Base-by-base conservation (phyloP, 2,329 filamentous ascomycete genomes). In the Arthroderma uncinatum region DNA sequence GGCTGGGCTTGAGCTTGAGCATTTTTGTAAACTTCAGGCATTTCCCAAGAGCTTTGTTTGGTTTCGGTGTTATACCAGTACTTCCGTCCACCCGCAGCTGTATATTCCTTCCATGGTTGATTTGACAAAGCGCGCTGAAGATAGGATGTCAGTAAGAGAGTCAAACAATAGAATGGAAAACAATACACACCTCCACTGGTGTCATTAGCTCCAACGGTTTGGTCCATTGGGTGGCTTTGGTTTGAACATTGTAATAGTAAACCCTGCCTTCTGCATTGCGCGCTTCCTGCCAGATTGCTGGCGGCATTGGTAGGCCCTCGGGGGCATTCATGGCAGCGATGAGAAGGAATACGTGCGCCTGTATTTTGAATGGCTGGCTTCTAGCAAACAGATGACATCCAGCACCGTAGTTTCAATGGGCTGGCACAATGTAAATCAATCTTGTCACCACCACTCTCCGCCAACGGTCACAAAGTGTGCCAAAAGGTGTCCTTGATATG, bases 11-110 rank as follows among this genome's bases (percentile, higher is more conserved):
- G 80, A 54, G 84, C 84, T 58, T 91, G 76, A 59, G 88, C 87
- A 64, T 80, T 79, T 68, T 87, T 89, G 74, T 91, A 91, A 61
- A 76, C 82, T 57, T 89, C 87, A 57, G 93, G 93, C 80, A 95
- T 91, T 67, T 91, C 86, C 93, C 93, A 98, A 33, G 87, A 89
- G 70, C 90, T 97, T 74, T 90, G 82, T 73, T 92, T 91, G 47
- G 88, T 91, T 72, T 94, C 86, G 34, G 85, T 87, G 71, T 98
- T 93, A 72, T 91, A 92, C 87, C 90, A 98, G 74, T 98, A 98
- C 69, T 92, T 89, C 65, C 85, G 84, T 50, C 92, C 93, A 62
- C 89, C 87, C 61, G 90, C 84, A 21, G 88, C 85, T 25, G 86
- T 89, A 68, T 95, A 93, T 72, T 95, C 89, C 67, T 92, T 93